Percentiles rank a stretch among this genome's conserved stretches.
These are phyloP conservation scores for Sarocladium brachiariae DNA, from an alignment of 2,329 filamentous ascomycete species.

Conservation along the genomic window DNA sequence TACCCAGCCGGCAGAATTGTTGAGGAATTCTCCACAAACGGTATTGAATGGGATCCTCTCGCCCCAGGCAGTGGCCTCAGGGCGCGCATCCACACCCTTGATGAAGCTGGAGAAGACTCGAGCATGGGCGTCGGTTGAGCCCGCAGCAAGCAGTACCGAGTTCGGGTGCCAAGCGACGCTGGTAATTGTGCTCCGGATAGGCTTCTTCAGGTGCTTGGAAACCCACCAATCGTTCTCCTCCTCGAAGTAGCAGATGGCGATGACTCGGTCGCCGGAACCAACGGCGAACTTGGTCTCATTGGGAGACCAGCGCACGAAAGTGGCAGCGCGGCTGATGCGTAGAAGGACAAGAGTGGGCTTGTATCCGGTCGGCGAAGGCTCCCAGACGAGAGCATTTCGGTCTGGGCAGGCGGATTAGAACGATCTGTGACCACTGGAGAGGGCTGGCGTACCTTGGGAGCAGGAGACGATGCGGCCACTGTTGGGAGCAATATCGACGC, in stretches of 20 bases:
- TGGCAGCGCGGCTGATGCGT: constrained; percentile 93
- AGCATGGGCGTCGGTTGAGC: constrained; percentile 95
- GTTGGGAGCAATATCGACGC: constrained; percentile 87
- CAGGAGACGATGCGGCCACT: constrained; percentile 95
- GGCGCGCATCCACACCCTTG: constrained; percentile 84
- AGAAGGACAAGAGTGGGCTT: constrained; percentile 96
- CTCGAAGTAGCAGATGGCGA: constrained; percentile 97
- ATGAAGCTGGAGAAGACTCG: constrained; percentile 93
- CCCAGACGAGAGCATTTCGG: constrained; percentile 97
- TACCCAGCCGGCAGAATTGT: constrained; percentile 95
- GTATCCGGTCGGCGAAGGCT: constrained; percentile 85
- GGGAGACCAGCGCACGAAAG: constrained; percentile 94
- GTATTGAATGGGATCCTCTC: constrained; percentile 97
- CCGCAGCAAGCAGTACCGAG: constrained; percentile 87
- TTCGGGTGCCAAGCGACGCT: constrained; percentile 96
- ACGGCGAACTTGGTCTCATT: constrained; percentile 97
- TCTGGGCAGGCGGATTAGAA: constrained; percentile 44
- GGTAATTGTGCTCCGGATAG: constrained; percentile 93
- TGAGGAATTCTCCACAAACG: constrained; percentile 91
- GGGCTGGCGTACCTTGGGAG: constrained; percentile 65
- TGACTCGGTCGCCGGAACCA: constrained; percentile 88
- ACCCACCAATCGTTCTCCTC: constrained; percentile 99
- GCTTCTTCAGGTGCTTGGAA: constrained; percentile 98
- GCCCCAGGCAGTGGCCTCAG: constrained; percentile 85
- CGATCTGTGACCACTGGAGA: not conserved